Percentiles rank a stretch among this genome's conserved stretches.
Conservation (phyloP, 225 moss, liverwort and hornwort species). For the Physcomitrellopsis africana region DNA sequence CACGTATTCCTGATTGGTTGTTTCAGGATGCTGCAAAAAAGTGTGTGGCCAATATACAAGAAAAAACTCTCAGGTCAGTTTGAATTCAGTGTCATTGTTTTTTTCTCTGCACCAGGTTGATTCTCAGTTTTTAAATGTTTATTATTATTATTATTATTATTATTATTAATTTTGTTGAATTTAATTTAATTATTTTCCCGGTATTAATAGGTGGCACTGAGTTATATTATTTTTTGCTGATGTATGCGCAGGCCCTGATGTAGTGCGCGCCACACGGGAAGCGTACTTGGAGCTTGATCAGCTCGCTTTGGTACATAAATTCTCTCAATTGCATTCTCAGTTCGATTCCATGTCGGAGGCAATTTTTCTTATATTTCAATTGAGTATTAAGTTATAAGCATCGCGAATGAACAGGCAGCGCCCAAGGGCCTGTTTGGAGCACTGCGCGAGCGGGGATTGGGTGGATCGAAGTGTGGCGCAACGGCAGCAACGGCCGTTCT, state of each 20-base stretch:
- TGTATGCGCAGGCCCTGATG: conserved; percentile 57
- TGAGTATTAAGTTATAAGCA: not conserved
- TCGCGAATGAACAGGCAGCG: conserved; percentile 54
- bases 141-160: no score
- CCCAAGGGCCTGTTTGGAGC: conserved; percentile 91
- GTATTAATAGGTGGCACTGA: not conserved
- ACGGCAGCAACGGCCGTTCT: conserved; percentile 84
- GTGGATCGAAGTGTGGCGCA: conserved; percentile 89
- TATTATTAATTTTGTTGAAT: not conserved
- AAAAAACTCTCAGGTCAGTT: conserved; percentile 71
- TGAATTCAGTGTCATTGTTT: no score
- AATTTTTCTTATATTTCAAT: not conserved
- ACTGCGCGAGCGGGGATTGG: conserved; percentile 87
- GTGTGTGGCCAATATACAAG: conserved; percentile 87
- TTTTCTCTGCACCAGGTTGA: not conserved
- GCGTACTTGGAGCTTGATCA: conserved; percentile 85
- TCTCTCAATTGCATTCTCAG: not conserved
- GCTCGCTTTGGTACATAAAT: conserved; percentile 66
- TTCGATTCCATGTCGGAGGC: not conserved
- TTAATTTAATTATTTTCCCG: not conserved
- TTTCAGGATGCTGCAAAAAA: conserved; percentile 74
- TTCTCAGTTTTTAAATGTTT: not conserved
- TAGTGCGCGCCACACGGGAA: conserved; percentile 68
- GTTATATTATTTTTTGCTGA: not conserved
- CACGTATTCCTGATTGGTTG: conserved; percentile 8